Evolutionary conservation across 2,329 filamentous ascomycete species (phyloP), one percentile per base, ranked within the genome.

Genomic region (Calonectria crousiana): DNA sequence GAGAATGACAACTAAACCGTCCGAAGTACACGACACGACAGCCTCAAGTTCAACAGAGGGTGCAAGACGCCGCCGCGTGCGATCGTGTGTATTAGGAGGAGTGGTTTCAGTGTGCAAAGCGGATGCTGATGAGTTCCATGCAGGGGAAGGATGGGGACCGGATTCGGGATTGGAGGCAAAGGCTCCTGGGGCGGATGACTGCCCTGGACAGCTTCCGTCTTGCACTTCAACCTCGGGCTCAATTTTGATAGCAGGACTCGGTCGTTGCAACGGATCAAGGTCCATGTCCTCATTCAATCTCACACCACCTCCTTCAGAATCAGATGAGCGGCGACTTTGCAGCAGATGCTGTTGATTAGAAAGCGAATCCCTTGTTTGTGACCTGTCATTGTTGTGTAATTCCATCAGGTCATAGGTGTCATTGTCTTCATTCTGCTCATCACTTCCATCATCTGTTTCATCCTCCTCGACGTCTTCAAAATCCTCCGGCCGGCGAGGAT

Each of bases 11-110:
- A 97, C 95, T 0, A 98, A 87, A 0, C 95, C 95, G 82, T 98
- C 95, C 0, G 95, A 97, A 2, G 95, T 95, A 84, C 95, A 98
- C 0, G 95, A 97, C 6, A 98, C 93, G n/a, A 98, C 95, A 2
- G 95, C 95, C 85, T 98, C 95, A 5, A 98, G 87, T 84, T 97
- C 95, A 67, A 95, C 88, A 1, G 89, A 88, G 3, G 84, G 84
- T 9, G 86, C 81, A 0, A 81, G 79, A 49, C 26, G 56, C 78
- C 75, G 74, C 41, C 60, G 68, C 34, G 71, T 58, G 11, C 69
- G 74, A 26, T 64, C 73, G 20, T 53, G 70, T 11, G 64, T n/a
- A 30, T 69, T 70, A 32, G 26, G 51, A 13, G 67, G 36, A 6
- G 53, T 69, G 34, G 72, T 65, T n/a, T 71, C 69, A 30, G 72